Evolutionary conservation across 345 rosid species (phyloP).

Genomic region (Citrus hindsii): DNA sequence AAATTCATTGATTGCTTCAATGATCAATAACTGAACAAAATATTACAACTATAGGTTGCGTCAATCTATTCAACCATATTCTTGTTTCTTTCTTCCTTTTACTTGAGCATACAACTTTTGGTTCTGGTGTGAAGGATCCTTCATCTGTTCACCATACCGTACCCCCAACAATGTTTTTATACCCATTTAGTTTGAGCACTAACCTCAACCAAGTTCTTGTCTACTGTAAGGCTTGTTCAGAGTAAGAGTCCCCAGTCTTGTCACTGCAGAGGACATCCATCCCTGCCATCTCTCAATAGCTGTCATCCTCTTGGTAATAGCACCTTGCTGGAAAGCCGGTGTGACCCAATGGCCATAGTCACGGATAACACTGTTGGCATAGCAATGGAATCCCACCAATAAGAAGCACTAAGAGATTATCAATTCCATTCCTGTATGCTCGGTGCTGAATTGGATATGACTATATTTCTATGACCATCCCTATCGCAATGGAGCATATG

Average conservation of each 20-base stretch:
- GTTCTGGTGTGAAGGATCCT: neutral
- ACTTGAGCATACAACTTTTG: neutral
- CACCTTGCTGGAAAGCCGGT: constrained; percentile 74
- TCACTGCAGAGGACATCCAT: constrained; percentile 88
- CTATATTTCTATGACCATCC: constrained; percentile 66
- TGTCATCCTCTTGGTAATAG: constrained; percentile 88
- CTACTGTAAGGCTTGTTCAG: constrained; percentile 89
- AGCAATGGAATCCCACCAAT: constrained; percentile 94
- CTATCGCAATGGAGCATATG: constrained; percentile 64
- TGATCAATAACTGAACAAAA: neutral
- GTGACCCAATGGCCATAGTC: constrained; percentile 89
- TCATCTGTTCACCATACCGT: neutral
- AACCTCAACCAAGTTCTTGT: constrained; percentile 72
- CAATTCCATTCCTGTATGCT: constrained; percentile 62
- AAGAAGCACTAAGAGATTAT: constrained; percentile 76
- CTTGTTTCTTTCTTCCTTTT: neutral
- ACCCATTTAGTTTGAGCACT: neutral
- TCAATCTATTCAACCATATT: neutral
- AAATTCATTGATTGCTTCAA: neutral
- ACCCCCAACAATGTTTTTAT: neutral
- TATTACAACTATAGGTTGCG: neutral
- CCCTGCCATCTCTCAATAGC: constrained; percentile 94
- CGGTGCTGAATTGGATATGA: constrained; percentile 78
- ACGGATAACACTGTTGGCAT: constrained; percentile 90
- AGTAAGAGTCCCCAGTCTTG: constrained; percentile 86